These are phyloP conservation scores for Neopestalotiopsis clavispora DNA, from an alignment of 2,329 filamentous ascomycete genomes.

Conservation along the genomic window DNA sequence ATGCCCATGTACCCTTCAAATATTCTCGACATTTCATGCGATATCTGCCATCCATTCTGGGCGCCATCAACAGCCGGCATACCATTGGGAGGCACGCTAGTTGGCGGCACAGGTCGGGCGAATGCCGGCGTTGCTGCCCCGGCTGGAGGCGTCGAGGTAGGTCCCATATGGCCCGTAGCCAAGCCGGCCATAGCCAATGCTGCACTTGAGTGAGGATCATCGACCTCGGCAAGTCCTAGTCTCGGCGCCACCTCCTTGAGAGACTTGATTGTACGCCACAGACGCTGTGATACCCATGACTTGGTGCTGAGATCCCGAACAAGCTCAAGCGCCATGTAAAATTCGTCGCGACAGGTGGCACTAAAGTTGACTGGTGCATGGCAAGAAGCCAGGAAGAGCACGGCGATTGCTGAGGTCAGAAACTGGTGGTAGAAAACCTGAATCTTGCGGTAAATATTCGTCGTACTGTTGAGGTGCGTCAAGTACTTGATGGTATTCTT, in stretches of 20 bases:
- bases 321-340: slow-evolving; percentile 78
- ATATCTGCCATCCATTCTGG: slow-evolving; percentile 54
- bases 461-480: slow-evolving; percentile 72
- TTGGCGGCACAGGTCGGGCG: slow-evolving; percentile 19
- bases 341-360: slow-evolving; percentile 71
- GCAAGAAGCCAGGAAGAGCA: slow-evolving; percentile 76
- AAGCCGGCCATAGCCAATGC: slow-evolving; percentile 62
- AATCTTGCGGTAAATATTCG: slow-evolving; percentile 71
- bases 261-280: slow-evolving; percentile 75
- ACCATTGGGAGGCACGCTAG: neutral
- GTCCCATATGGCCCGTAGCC: slow-evolving; percentile 43
- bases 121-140: neutral
- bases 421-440: slow-evolving; percentile 85
- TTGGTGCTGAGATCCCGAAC: slow-evolving; percentile 74
- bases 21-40: slow-evolving; percentile 58
- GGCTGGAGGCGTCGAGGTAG: slow-evolving; percentile 20
- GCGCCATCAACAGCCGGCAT: slow-evolving; percentile 24
- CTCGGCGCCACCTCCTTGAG: slow-evolving; percentile 75
- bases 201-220: slow-evolving; percentile 55
- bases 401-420: slow-evolving; percentile 74
- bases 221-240: slow-evolving; percentile 65
- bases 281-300: slow-evolving; percentile 72
- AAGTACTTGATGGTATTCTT: slow-evolving; percentile 79
- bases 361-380: slow-evolving; percentile 77
- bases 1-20: slow-evolving; percentile 45